phyloP scores from a whole-genome alignment of 441 rosid genomes.

The Gossypium gossypioides region DNA sequence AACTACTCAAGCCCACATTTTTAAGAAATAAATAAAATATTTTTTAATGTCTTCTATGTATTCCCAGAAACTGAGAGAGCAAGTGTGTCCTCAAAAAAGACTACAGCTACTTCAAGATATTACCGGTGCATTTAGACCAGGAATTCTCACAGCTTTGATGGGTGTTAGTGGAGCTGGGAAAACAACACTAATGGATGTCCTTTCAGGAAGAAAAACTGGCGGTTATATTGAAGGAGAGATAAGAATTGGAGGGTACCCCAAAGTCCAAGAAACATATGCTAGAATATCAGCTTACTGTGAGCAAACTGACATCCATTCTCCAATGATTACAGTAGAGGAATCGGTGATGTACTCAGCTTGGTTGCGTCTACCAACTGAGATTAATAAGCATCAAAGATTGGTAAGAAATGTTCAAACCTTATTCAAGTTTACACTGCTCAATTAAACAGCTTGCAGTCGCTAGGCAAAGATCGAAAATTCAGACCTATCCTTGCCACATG shows the following conservation, averaged over 20 bases:
- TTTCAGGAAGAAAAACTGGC: constrained; percentile 29
- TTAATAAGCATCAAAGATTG: constrained; percentile 11
- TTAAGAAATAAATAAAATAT: background rate
- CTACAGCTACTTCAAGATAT: constrained; percentile 28
- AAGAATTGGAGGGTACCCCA: constrained; percentile 28
- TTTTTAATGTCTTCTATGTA: background rate
- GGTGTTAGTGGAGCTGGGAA: constrained; percentile 36
- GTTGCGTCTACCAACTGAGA: constrained; percentile 24
- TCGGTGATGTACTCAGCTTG: constrained; percentile 30
- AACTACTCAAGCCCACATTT: background rate
- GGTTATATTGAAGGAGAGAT: constrained; percentile 30
- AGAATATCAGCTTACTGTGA: constrained; percentile 34
- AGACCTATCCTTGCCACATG: background rate
- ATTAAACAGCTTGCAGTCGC: background rate
- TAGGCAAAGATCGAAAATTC: background rate
- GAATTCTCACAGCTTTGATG: constrained; percentile 34
- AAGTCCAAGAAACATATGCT: constrained; percentile 27
- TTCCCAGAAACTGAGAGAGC: constrained; percentile 21
- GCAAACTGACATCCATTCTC: constrained; percentile 34
- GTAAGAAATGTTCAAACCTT: constrained; percentile 15
- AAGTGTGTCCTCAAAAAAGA: constrained; percentile 18
- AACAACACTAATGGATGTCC: constrained; percentile 35
- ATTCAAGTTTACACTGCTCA: background rate
- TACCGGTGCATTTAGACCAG: constrained; percentile 31
- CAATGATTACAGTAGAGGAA: constrained; percentile 27